These are phyloP conservation scores for Suzukiozyma palmioleophila DNA, from an alignment of 1,139 yeast species.

Conservation along the genomic window DNA sequence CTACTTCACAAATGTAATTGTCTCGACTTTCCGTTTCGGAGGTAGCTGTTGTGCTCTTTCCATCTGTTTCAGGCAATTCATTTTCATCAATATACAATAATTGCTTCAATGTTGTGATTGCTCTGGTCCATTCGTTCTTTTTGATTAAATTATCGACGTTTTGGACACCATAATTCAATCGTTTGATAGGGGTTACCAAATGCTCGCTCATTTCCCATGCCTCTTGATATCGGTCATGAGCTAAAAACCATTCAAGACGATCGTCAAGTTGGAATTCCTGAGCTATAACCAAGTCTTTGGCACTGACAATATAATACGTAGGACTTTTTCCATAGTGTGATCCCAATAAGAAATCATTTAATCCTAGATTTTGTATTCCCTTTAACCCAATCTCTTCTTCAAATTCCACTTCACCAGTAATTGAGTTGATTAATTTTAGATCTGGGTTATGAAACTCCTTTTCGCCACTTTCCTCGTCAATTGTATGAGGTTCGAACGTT, in stretches of 20 bases:
- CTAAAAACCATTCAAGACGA: constrained; percentile 67
- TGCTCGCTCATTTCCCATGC: constrained; percentile 77
- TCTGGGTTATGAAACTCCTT: constrained; percentile 54
- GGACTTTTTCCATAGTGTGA: constrained; percentile 38
- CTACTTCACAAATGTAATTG: constrained; percentile 23
- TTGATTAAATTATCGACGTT: constrained; percentile 57
- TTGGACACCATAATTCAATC: constrained; percentile 58
- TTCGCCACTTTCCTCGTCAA: constrained; percentile 19
- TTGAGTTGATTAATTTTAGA: constrained; percentile 59
- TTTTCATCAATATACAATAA: constrained; percentile 33
- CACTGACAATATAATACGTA: constrained; percentile 66
- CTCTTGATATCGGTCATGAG: constrained; percentile 47
- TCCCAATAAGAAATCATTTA: constrained; percentile 74
- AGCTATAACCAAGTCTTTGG: constrained; percentile 78
- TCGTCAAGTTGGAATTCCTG: constrained; percentile 66
- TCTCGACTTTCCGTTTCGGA: constrained; percentile 22
- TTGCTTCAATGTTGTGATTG: constrained; percentile 45
- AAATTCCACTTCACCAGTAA: constrained; percentile 69
- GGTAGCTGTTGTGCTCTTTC: constrained; percentile 26
- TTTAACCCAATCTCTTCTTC: constrained; percentile 77
- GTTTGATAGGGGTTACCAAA: constrained; percentile 44
- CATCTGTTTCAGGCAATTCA: constrained; percentile 27
- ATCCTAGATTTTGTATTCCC: constrained; percentile 56
- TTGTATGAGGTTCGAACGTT: constrained; percentile 46
- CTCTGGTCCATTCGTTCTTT: constrained; percentile 51